phyloP scores from a whole-genome alignment of 169 alveolate genomes.

The Toxoplasma gondii region DNA sequence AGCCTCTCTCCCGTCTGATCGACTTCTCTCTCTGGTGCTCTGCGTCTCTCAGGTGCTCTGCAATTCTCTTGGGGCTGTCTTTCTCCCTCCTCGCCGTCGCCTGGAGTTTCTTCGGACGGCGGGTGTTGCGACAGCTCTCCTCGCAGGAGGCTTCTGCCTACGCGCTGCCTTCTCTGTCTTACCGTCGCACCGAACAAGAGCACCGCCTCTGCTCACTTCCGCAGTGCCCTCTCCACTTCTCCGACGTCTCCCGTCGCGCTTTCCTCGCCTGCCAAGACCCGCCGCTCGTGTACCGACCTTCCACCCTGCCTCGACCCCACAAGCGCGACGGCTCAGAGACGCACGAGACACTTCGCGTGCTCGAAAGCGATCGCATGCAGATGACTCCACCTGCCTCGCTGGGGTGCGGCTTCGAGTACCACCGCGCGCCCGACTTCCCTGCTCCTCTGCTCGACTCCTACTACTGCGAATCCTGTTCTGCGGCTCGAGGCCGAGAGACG shows the following conservation, averaged over 20 bases:
- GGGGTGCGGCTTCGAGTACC: background rate
- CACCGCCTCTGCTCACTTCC: background rate
- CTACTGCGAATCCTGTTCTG: background rate
- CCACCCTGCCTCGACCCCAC: too few relatives aligned
- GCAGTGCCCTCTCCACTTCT: background rate
- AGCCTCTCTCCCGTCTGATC: too few relatives aligned
- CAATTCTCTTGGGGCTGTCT: background rate
- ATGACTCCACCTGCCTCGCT: background rate
- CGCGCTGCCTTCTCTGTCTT: background rate
- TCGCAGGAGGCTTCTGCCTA: background rate
- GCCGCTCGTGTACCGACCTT: background rate
- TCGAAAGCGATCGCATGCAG: background rate
- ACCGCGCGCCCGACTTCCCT: background rate
- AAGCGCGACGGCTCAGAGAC: too few relatives aligned
- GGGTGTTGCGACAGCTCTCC: background rate
- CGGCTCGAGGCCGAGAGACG: background rate
- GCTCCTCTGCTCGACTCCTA: background rate
- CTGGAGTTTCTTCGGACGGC: background rate
- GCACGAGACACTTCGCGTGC: too few relatives aligned
- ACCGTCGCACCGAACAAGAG: background rate
- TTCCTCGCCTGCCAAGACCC: background rate
- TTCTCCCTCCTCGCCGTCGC: constrained; percentile 26
- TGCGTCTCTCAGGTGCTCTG: background rate
- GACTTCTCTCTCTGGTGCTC: background rate
- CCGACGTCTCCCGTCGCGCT: background rate